A percentile compares a stretch with the other conserved stretches of the same genome.
These are phyloP conservation scores for Elsinoe perseae DNA, from an alignment of 2,329 filamentous ascomycete species.

Conservation along the genomic window DNA sequence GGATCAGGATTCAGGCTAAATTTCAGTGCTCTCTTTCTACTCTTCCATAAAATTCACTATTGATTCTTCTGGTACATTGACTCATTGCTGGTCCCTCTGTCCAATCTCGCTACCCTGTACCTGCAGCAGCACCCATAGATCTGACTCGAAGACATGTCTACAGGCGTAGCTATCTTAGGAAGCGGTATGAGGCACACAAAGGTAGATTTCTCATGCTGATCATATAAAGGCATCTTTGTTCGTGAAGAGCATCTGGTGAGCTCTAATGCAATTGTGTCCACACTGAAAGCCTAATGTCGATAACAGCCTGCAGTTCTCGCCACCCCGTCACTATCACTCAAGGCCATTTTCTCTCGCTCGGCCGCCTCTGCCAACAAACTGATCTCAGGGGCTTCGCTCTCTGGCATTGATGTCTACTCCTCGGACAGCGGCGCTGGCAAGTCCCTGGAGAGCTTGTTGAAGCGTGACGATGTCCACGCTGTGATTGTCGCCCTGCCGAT, in stretches of 20 bases:
- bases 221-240: slow-evolving; percentile 48
- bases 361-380: slow-evolving; percentile 48
- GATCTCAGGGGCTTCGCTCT: slow-evolving; percentile 30
- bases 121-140: background rate
- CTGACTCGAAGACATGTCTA: slow-evolving; percentile 19
- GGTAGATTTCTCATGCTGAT: background rate
- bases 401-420: slow-evolving; percentile 49
- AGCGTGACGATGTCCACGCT: slow-evolving; percentile 39
- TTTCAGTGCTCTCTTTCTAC: background rate
- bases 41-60: background rate
- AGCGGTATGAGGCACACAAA: slow-evolving; percentile 34
- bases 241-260: slow-evolving; percentile 50
- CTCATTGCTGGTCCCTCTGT: no score
- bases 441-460: slow-evolving; percentile 35
- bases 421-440: slow-evolving; percentile 45
- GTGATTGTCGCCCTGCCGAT: slow-evolving; percentile 47
- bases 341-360: slow-evolving; percentile 59
- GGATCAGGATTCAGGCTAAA: background rate
- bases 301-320: slow-evolving; percentile 51
- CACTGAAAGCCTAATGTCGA: slow-evolving; percentile 21
- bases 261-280: no score
- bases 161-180: slow-evolving; percentile 55
- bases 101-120: no score
- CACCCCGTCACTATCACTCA: slow-evolving; percentile 45
- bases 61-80: background rate